Conservation (phyloP, 345 rosid genomes). For the Lagerstroemia speciosa region DNA sequence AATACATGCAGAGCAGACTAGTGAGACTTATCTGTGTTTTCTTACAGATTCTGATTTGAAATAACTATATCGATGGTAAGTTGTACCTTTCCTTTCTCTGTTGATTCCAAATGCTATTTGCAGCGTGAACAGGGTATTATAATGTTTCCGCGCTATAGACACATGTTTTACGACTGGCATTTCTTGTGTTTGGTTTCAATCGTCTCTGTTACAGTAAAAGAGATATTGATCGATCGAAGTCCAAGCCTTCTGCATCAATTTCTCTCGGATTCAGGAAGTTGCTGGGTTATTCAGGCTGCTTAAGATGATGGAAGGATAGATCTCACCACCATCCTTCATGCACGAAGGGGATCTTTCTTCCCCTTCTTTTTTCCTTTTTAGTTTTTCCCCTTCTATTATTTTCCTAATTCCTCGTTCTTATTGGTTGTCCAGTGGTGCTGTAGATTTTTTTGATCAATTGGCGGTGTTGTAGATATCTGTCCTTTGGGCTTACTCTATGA, state of each 20-base stretch:
- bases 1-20: constrained; percentile 98
- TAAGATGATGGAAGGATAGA: constrained; percentile 15
- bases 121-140: not conserved
- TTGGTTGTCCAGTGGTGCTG: not conserved
- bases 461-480: not conserved
- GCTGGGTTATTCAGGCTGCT: constrained; percentile 66
- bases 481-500: not conserved
- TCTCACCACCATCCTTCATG: not conserved
- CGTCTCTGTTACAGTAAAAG: constrained; percentile 59
- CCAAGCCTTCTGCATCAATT: constrained; percentile 95
- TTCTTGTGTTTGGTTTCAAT: not conserved
- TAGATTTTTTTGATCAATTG: too few relatives aligned
- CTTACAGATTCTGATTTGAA: constrained; percentile 88
- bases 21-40: constrained; percentile 97
- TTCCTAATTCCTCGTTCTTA: too few relatives aligned
- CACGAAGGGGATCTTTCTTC: not conserved
- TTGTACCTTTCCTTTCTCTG: not conserved
- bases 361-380: not conserved
- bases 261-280: constrained; percentile 83
- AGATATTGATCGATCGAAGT: constrained; percentile 88
- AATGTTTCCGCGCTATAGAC: not conserved
- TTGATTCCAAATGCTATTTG: not conserved
- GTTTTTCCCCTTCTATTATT: too few relatives aligned
- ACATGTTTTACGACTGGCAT: not conserved
- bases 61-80: constrained; percentile 79